These are phyloP conservation scores for Apiospora hydei DNA, from an alignment of 2,329 filamentous ascomycete species.

Conservation along the genomic window DNA sequence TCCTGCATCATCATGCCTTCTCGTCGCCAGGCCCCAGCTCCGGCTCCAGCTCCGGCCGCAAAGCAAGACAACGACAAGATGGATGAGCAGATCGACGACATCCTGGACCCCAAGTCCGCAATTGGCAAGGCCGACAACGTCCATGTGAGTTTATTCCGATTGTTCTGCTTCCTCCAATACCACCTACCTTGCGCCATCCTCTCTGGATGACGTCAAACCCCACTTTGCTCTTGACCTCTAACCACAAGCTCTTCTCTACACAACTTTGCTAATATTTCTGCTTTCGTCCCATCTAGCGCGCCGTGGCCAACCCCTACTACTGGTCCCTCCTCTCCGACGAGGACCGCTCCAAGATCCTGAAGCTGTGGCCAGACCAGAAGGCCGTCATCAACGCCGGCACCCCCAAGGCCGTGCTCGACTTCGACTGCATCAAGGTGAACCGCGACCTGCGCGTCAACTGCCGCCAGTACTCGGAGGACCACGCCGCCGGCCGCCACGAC, in stretches of 20 bases:
- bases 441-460: conserved; percentile 57
- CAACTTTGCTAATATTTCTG: background rate
- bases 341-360: conserved; percentile 37
- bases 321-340: conserved; percentile 46
- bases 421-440: conserved; percentile 53
- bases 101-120: conserved; percentile 4
- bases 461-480: conserved; percentile 53
- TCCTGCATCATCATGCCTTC: conserved; percentile 8
- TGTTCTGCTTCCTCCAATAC: background rate
- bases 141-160: background rate
- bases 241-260: background rate
- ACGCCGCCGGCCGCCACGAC: conserved; percentile 58
- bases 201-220: background rate
- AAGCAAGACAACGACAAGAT: background rate
- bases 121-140: background rate
- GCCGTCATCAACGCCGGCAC: conserved; percentile 40
- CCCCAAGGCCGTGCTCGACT: conserved; percentile 48
- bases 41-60: background rate
- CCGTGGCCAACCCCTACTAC: conserved; percentile 27
- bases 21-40: background rate
- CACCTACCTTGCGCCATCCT: background rate
- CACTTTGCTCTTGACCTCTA: background rate
- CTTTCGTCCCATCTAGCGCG: background rate
- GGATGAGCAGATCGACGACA: background rate
- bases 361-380: conserved; percentile 45